A percentile compares a stretch with the other conserved stretches of the same genome.
These are phyloP conservation scores for Leccinum subtestaceum DNA, from an alignment of 768 basidiomycete genomes.

Conservation along the genomic window DNA sequence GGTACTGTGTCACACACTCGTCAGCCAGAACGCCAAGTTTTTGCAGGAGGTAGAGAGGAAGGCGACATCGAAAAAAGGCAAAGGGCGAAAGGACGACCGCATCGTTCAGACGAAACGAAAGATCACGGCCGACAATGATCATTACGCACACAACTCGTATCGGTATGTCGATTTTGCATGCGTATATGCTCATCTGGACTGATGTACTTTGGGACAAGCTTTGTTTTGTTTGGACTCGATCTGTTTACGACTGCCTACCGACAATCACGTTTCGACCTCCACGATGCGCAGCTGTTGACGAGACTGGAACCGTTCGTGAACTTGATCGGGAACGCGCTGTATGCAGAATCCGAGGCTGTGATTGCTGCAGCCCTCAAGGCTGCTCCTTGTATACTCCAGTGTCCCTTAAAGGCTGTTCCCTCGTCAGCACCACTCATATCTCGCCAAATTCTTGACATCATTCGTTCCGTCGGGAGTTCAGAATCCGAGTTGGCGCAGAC, in stretches of 20 bases:
- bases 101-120: slow-evolving; percentile 81
- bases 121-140: slow-evolving; percentile 49
- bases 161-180: slow-evolving; percentile 46
- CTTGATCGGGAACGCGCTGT: slow-evolving; percentile 88
- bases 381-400: slow-evolving; percentile 75
- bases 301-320: slow-evolving; percentile 85
- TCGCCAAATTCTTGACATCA: slow-evolving; percentile 77
- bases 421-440: slow-evolving; percentile 81
- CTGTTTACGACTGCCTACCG: slow-evolving; percentile 85
- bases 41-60: slow-evolving; percentile 55
- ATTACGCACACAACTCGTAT: slow-evolving; percentile 85
- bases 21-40: slow-evolving; percentile 89
- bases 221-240: slow-evolving; percentile 89
- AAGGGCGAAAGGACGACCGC: slow-evolving; percentile 46
- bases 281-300: slow-evolving; percentile 66
- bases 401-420: slow-evolving; percentile 72
- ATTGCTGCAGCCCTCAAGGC: slow-evolving; percentile 50
- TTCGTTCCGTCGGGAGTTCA: slow-evolving; percentile 79
- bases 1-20: slow-evolving; percentile 81
- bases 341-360: slow-evolving; percentile 76
- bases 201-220: slow-evolving; percentile 42
- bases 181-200: neutral
- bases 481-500: slow-evolving; percentile 89
- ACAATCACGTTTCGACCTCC: slow-evolving; percentile 82
- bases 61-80: slow-evolving; percentile 31